These are phyloP conservation scores for Ampelocalamus luodianensis DNA, from an alignment of 176 grass and related monocot species.

Conservation along the genomic window DNA sequence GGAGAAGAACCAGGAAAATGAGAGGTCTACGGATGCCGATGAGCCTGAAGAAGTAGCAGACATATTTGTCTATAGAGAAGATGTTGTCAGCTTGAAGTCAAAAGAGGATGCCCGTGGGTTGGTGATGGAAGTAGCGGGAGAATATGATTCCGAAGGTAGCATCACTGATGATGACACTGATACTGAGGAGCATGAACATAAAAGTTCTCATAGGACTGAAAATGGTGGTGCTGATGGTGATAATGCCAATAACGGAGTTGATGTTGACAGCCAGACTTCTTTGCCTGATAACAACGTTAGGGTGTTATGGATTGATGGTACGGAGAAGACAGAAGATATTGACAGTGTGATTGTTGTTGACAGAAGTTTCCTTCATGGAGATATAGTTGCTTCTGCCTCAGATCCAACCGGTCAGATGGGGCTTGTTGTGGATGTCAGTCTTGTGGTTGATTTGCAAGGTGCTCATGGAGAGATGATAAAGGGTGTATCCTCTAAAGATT, in stretches of 20 bases:
- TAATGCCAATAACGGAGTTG: slow-evolving; percentile 50
- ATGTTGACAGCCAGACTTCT: slow-evolving; percentile 53
- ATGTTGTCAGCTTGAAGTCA: slow-evolving; percentile 74
- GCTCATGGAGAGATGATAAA: slow-evolving; percentile 60
- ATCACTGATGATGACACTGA: slow-evolving; percentile 71
- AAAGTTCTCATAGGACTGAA: slow-evolving; percentile 32
- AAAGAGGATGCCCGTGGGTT: slow-evolving; percentile 58
- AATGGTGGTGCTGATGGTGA: slow-evolving; percentile 51
- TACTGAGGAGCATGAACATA: slow-evolving; percentile 54
- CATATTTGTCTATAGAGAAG: slow-evolving; percentile 76
- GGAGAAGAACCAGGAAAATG: slow-evolving; percentile 43
- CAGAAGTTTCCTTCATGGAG: slow-evolving; percentile 82
- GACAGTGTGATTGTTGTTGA: slow-evolving; percentile 59
- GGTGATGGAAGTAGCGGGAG: slow-evolving; percentile 83
- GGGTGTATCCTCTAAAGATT: slow-evolving; percentile 69
- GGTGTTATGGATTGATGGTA: slow-evolving; percentile 72
- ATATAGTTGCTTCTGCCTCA: slow-evolving; percentile 75
- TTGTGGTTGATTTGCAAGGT: slow-evolving; percentile 71
- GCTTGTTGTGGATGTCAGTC: slow-evolving; percentile 66
- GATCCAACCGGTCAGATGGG: slow-evolving; percentile 92
- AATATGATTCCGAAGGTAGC: slow-evolving; percentile 88
- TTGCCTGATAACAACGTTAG: slow-evolving; percentile 78
- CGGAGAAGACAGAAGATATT: slow-evolving; percentile 70
- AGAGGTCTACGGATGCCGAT: slow-evolving; percentile 16
- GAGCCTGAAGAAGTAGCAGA: slow-evolving; percentile 49